These are phyloP conservation scores for Asterochloris sp. DNA, from an alignment of 139 green algal species.

Conservation along the genomic window DNA sequence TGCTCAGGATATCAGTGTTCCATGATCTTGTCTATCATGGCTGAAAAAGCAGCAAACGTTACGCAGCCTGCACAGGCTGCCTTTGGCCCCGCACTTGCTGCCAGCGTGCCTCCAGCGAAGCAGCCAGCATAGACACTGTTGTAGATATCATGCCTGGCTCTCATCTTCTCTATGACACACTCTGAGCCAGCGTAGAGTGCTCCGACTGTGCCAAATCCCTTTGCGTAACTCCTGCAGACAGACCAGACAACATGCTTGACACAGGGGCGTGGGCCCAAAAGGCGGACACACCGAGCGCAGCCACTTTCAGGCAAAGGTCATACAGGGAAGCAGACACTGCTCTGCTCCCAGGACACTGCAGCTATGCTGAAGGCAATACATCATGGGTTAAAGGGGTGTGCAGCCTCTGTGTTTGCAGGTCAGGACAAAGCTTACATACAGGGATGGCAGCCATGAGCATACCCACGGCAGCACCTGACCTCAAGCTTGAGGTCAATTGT, in stretches of 20 bases:
- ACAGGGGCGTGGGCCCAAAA: too few species aligned
- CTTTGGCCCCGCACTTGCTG: slow-evolving; percentile 65
- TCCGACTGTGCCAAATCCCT: slow-evolving; percentile 89
- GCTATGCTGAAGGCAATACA: too few species aligned
- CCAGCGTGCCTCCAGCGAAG: slow-evolving; percentile 81
- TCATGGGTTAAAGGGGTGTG: too few species aligned
- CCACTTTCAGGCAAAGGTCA: too few species aligned
- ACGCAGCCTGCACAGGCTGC: slow-evolving; percentile 88
- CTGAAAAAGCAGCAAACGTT: slow-evolving; percentile 85
- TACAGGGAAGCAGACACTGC: too few species aligned
- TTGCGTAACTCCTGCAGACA: slow-evolving; percentile 77
- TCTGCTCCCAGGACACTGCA: too few species aligned
- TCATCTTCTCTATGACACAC: slow-evolving; percentile 90
- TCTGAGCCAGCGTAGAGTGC: slow-evolving; percentile 88
- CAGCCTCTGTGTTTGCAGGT: too few species aligned
- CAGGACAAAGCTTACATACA: background rate
- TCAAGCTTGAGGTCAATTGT: background rate
- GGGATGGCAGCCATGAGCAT: background rate
- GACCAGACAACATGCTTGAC: too few species aligned
- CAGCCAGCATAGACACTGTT: slow-evolving; percentile 91
- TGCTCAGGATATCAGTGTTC: slow-evolving; percentile 22
- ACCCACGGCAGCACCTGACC: background rate
- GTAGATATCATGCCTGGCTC: slow-evolving; percentile 86
- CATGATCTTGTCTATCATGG: slow-evolving; percentile 84
- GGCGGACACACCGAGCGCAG: too few species aligned